These are phyloP conservation scores for Ascochyta pisi DNA, from an alignment of 2,329 filamentous ascomycete species.

Conservation along the genomic window DNA sequence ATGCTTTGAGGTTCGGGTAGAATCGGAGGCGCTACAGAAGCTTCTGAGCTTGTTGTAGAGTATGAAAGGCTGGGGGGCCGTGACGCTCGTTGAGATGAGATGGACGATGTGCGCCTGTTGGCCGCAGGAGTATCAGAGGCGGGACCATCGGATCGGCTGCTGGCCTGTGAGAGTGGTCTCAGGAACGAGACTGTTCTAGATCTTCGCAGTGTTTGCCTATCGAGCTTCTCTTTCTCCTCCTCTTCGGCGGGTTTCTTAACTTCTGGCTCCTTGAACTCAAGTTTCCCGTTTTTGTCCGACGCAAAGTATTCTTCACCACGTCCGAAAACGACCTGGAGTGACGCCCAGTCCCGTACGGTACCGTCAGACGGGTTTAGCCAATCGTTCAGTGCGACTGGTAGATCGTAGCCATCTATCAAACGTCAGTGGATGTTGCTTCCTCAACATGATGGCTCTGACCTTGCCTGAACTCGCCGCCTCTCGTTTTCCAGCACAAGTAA, in stretches of 20 bases:
- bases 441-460: conserved; percentile 27
- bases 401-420: conserved; percentile 43
- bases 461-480: conserved; percentile 45
- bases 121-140: conserved; percentile 14
- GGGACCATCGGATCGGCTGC: conserved; percentile 19
- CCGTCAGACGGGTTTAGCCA: conserved; percentile 46
- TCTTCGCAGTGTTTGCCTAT: conserved; percentile 31
- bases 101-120: conserved; percentile 28
- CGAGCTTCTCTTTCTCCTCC: conserved; percentile 22
- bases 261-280: conserved; percentile 46
- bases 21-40: conserved; percentile 22
- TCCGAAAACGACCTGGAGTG: conserved; percentile 50
- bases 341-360: conserved; percentile 40
- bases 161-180: conserved; percentile 34
- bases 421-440: background rate
- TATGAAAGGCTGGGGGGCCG: conserved; percentile 33
- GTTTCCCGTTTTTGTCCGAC: conserved; percentile 47
- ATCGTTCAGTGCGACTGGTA: conserved; percentile 40
- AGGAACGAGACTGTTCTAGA: conserved; percentile 42
- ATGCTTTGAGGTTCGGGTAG: conserved; percentile 16
- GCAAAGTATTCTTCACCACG: conserved; percentile 51
- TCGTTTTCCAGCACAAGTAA: conserved; percentile 51
- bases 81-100: conserved; percentile 25
- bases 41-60: conserved; percentile 32
- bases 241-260: conserved; percentile 28